Percentiles rank a stretch among this genome's conserved stretches.
phyloP scores from a whole-genome alignment of 1,284 basidiomycete species.

The Exsudoporus floridanus region DNA sequence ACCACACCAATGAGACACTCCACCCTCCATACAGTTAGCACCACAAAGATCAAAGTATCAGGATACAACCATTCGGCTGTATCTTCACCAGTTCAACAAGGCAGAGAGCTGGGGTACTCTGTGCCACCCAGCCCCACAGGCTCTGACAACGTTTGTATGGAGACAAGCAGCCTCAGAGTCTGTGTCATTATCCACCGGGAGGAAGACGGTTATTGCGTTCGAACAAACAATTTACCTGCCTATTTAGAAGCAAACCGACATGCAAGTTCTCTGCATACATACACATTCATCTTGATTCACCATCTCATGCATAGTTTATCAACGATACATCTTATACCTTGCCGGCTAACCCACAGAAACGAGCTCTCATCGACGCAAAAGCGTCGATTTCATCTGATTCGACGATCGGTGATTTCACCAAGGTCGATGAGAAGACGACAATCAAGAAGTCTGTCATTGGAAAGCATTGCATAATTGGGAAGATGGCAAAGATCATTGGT shows the following conservation, averaged over 20 bases:
- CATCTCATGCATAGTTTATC: constrained; percentile 45
- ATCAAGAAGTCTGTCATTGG: constrained; percentile 91
- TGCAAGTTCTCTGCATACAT: constrained; percentile 38
- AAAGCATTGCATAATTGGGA: constrained; percentile 85
- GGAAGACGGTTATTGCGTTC: constrained; percentile 60
- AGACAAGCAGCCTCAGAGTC: constrained; percentile 53
- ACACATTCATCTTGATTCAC: constrained; percentile 2
- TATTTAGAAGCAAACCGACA: constrained; percentile 85
- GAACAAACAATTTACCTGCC: constrained; percentile 80
- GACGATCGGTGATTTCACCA: constrained; percentile 78
- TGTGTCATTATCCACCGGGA: constrained; percentile 60
- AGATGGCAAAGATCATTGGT: constrained; percentile 81
- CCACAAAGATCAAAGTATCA: constrained; percentile 14
- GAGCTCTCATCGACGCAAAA: constrained; percentile 69
- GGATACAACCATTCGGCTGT: constrained; percentile 3
- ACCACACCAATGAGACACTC: constrained; percentile 57
- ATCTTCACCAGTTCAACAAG: constrained; percentile 26
- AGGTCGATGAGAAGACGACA: constrained; percentile 79
- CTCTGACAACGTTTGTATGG: constrained; percentile 38
- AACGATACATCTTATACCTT: constrained; percentile 50
- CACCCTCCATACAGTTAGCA: constrained; percentile 40
- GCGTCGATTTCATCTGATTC: constrained; percentile 87
- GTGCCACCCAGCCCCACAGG: constrained; percentile 46
- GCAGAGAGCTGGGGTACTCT: constrained; percentile 28
- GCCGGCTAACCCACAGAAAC: constrained; percentile 59